Conservation (phyloP, 345 rosid genomes). For the Clarkia xantiana region DNA sequence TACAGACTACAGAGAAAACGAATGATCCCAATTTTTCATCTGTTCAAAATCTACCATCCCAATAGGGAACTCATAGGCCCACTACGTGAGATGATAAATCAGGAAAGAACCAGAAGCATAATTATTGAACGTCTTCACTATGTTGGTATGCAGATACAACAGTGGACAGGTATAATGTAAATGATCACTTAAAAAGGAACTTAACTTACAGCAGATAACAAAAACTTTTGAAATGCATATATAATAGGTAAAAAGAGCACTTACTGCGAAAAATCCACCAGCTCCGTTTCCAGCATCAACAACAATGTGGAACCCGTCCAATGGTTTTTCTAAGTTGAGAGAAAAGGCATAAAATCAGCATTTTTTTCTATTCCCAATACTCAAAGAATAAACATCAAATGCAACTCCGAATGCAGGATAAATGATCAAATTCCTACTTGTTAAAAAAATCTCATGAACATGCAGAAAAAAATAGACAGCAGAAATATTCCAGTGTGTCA, state of each 20-base stretch:
- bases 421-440: background rate
- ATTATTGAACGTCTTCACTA: too few species aligned
- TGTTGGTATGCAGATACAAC: too few species aligned
- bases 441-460: background rate
- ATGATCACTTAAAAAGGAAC: too few species aligned
- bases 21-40: too few species aligned
- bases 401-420: background rate
- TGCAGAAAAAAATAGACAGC: background rate
- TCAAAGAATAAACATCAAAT: background rate
- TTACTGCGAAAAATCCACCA: constrained; percentile 94
- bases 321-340: constrained; percentile 62
- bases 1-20: too few species aligned
- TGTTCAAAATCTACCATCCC: too few species aligned
- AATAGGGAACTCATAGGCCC: too few species aligned
- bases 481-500: constrained; percentile 2
- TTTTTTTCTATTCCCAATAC: background rate
- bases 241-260: constrained; percentile 18
- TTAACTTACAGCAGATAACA: too few species aligned
- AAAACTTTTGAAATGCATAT: background rate
- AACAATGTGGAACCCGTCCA: constrained; percentile 90
- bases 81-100: too few species aligned
- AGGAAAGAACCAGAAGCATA: too few species aligned
- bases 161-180: too few species aligned
- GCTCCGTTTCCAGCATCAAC: constrained; percentile 99
- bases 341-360: constrained; percentile 14